Conservation (phyloP, 1,284 basidiomycete genomes). For the Anthracocystis walkeri region DNA sequence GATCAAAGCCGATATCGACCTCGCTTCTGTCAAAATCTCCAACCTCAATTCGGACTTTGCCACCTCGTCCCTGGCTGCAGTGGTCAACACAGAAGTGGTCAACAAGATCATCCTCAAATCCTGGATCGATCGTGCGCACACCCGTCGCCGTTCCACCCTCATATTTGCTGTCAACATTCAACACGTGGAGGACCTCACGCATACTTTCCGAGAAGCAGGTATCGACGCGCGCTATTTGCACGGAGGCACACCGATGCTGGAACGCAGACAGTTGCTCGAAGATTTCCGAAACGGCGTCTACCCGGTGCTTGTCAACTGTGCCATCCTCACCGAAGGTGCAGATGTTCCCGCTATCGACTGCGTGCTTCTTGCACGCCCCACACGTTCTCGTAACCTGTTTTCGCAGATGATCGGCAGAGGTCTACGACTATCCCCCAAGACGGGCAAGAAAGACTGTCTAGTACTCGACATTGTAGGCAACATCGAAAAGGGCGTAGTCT, state of each 20-base stretch:
- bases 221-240: slow-evolving; percentile 88
- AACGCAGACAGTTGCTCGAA: slow-evolving; percentile 78
- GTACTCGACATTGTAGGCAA: slow-evolving; percentile 93
- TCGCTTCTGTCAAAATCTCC: slow-evolving; percentile 50
- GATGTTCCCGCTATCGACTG: slow-evolving; percentile 79
- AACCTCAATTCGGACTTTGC: slow-evolving; percentile 52
- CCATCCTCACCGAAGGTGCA: slow-evolving; percentile 75
- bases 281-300: slow-evolving; percentile 80
- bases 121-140: slow-evolving; percentile 60
- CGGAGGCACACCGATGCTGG: slow-evolving; percentile 75
- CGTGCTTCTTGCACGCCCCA: slow-evolving; percentile 80
- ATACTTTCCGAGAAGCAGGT: slow-evolving; percentile 79
- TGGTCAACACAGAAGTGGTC: slow-evolving; percentile 61
- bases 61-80: slow-evolving; percentile 53
- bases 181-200: slow-evolving; percentile 83
- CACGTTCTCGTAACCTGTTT: slow-evolving; percentile 87
- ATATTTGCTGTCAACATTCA: slow-evolving; percentile 89
- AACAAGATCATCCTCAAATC: slow-evolving; percentile 63
- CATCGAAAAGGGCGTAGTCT: slow-evolving; percentile 79
- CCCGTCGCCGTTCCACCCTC: slow-evolving; percentile 81
- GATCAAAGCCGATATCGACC: slow-evolving; percentile 61
- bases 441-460: slow-evolving; percentile 85
- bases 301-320: slow-evolving; percentile 92
- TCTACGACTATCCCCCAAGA: slow-evolving; percentile 83
- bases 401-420: slow-evolving; percentile 97